Conservation (phyloP, 2,329 filamentous ascomycete species). For the Aspergillus sp. region DNA sequence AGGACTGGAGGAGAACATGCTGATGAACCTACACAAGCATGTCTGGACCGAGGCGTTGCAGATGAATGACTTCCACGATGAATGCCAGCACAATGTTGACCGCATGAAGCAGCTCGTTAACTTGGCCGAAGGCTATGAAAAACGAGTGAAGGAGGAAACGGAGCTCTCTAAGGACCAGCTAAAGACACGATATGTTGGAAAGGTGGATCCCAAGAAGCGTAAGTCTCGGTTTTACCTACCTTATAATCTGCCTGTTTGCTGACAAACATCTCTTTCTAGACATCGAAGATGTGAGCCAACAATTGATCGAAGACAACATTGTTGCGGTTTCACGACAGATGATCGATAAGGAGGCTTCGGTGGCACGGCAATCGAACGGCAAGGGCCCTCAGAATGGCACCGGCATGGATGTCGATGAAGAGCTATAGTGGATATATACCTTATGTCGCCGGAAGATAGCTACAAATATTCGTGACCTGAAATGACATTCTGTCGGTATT, state of each 20-base stretch:
- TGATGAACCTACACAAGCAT: slow-evolving; percentile 99
- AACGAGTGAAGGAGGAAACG: slow-evolving; percentile 97
- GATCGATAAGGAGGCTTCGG: slow-evolving; percentile 98
- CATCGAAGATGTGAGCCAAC: slow-evolving; percentile 91
- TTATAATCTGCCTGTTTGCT: slow-evolving; percentile 13
- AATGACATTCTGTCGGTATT: not conserved
- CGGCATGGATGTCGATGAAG: slow-evolving; percentile 69
- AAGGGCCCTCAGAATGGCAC: slow-evolving; percentile 49
- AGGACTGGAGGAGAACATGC: slow-evolving; percentile 96
- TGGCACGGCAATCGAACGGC: slow-evolving; percentile 62
- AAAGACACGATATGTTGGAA: slow-evolving; percentile 98
- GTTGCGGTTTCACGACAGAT: slow-evolving; percentile 97
- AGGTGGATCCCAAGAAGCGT: slow-evolving; percentile 98
- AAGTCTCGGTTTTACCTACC: slow-evolving; percentile 28
- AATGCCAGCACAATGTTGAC: slow-evolving; percentile 83
- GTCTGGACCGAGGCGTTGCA: slow-evolving; percentile 97
- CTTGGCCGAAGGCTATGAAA: slow-evolving; percentile 94
- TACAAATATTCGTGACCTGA: not conserved
- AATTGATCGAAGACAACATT: slow-evolving; percentile 98
- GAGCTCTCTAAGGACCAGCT: slow-evolving; percentile 96
- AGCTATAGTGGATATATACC: slow-evolving; percentile 38
- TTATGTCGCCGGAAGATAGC: not conserved
- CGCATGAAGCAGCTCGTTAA: slow-evolving; percentile 82
- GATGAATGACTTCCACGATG: slow-evolving; percentile 91
- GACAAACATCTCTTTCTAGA: slow-evolving; percentile 50